Percentiles rank a stretch among this genome's conserved stretches.
Conservation (phyloP, 2,329 filamentous ascomycete species). For the Stenocarpella maydis region DNA sequence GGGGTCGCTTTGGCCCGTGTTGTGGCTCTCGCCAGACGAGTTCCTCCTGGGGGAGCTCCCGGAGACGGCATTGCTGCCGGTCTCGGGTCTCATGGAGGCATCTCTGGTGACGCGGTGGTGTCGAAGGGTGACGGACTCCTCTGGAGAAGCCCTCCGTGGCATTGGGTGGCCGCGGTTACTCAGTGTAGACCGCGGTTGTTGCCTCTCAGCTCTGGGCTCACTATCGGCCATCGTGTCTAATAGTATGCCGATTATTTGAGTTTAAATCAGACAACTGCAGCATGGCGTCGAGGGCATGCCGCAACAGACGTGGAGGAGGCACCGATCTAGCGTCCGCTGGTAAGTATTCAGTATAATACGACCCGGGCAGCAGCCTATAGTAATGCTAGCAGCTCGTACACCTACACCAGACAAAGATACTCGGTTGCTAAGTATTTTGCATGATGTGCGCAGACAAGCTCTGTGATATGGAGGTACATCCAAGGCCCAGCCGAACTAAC, state of each 20-base stretch:
- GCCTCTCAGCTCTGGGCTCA: constrained; percentile 38
- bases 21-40: constrained; percentile 59
- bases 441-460: not conserved
- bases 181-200: constrained; percentile 38
- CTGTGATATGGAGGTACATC: not conserved
- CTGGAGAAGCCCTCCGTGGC: constrained; percentile 54
- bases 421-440: not conserved
- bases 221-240: constrained; percentile 43
- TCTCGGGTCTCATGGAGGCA: constrained; percentile 42
- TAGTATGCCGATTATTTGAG: constrained; percentile 25
- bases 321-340: not conserved
- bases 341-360: not conserved
- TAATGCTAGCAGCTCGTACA: not conserved
- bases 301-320: not conserved
- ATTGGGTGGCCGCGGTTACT: constrained; percentile 49
- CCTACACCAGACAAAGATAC: not conserved
- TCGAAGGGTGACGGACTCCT: constrained; percentile 56
- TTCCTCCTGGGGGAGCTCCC: constrained; percentile 44
- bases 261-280: constrained; percentile 29
- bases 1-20: constrained; percentile 58
- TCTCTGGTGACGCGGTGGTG: constrained; percentile 56
- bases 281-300: constrained; percentile 32
- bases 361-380: not conserved
- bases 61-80: constrained; percentile 31
- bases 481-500: not conserved